These are phyloP conservation scores for Puya raimondii DNA, from an alignment of 176 grass and related monocot species.

Conservation along the genomic window DNA sequence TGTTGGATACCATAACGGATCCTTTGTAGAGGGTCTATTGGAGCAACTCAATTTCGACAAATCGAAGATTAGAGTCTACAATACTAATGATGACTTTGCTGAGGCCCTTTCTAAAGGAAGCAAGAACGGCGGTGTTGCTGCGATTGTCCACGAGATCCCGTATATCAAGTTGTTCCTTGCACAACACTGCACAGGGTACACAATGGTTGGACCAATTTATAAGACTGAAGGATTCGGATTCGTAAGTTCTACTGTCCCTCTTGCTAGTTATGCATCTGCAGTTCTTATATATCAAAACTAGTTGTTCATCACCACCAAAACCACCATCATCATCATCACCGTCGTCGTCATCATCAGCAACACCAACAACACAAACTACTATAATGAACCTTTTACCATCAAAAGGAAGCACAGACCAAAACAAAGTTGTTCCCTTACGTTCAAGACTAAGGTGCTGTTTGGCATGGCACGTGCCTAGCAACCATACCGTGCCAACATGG, in stretches of 20 bases:
- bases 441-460: not conserved
- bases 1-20: constrained; percentile 28
- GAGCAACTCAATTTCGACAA: constrained; percentile 29
- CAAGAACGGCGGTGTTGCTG: constrained; percentile 41
- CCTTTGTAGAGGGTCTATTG: constrained; percentile 35
- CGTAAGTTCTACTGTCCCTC: constrained; percentile 31
- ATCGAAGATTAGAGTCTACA: constrained; percentile 31
- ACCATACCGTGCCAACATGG: not conserved
- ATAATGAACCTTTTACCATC: too few species aligned
- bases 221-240: constrained; percentile 45
- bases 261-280: not conserved
- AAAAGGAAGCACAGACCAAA: not conserved
- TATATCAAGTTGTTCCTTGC: constrained; percentile 50
- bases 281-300: too few species aligned
- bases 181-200: constrained; percentile 32
- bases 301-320: too few species aligned
- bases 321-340: too few species aligned
- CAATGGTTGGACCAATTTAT: constrained; percentile 52
- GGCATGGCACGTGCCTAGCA: not conserved
- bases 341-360: too few species aligned
- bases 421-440: not conserved
- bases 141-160: constrained; percentile 38
- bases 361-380: too few species aligned
- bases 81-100: constrained; percentile 7
- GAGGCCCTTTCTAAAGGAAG: constrained; percentile 49